Conservation (phyloP, 2,329 filamentous ascomycete genomes). For the Monosporascus sp. region DNA sequence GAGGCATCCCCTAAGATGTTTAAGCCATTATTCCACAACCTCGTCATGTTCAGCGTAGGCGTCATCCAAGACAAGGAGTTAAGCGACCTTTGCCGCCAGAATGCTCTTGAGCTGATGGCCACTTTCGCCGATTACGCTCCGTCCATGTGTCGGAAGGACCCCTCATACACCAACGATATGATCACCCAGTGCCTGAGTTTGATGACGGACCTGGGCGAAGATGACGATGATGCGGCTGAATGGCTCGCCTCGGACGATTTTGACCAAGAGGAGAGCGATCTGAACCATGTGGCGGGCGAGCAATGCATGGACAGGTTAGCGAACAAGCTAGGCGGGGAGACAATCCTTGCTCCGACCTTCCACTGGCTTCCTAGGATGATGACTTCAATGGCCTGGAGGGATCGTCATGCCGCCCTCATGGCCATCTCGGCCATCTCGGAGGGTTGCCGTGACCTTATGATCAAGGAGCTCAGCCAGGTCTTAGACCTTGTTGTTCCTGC, state of each 20-base stretch:
- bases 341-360: conserved; percentile 90
- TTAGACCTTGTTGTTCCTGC: conserved; percentile 91
- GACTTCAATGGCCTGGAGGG: conserved; percentile 88
- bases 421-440: conserved; percentile 98
- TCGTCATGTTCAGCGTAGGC: conserved; percentile 88
- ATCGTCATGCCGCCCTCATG: conserved; percentile 95
- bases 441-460: conserved; percentile 92
- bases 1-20: conserved; percentile 98
- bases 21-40: conserved; percentile 83
- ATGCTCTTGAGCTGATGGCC: conserved; percentile 93
- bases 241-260: conserved; percentile 94
- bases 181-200: conserved; percentile 95
- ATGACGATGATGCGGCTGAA: conserved; percentile 90
- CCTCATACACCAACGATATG: conserved; percentile 91
- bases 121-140: conserved; percentile 95
- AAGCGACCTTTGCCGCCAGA: conserved; percentile 83
- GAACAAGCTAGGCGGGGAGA: conserved; percentile 92
- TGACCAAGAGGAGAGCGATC: conserved; percentile 91
- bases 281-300: conserved; percentile 95
- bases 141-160: conserved; percentile 89
- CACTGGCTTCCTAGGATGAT: conserved; percentile 98
- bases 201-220: conserved; percentile 93
- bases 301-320: conserved; percentile 97
- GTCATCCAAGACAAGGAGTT: conserved; percentile 96
- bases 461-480: conserved; percentile 89